A percentile compares a stretch with the other conserved stretches of the same genome.
Evolutionary conservation across 1,284 basidiomycete genomes (phyloP).

Genomic region (Phylloporus sp.): DNA sequence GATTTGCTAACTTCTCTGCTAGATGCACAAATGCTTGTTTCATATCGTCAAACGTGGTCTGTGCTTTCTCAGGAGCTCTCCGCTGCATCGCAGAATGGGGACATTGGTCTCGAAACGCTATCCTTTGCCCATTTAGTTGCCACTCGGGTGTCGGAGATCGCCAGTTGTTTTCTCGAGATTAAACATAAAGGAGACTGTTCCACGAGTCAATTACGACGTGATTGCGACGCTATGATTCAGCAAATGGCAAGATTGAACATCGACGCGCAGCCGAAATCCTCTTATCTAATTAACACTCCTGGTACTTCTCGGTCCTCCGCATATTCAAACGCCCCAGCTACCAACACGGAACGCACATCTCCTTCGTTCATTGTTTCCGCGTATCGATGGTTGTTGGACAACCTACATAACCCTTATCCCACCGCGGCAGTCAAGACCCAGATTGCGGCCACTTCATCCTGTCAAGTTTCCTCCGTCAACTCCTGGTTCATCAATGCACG

Average conservation of each 20-base stretch:
- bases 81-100: not conserved
- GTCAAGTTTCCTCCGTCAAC: conserved; percentile 37
- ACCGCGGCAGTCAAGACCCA: conserved; percentile 30
- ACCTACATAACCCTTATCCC: conserved; percentile 58
- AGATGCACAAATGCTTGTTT: not conserved
- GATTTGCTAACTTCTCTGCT: conserved; percentile 11
- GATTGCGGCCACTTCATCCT: conserved; percentile 16
- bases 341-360: fast-evolving
- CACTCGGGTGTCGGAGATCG: conserved; percentile 10
- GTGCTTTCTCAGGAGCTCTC: not conserved
- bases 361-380: not conserved
- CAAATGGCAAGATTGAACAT: conserved; percentile 9
- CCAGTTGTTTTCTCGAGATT: conserved; percentile 15
- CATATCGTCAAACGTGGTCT: conserved; percentile 10
- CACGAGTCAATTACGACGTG: not conserved
- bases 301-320: too few relatives aligned
- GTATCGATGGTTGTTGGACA: conserved; percentile 43
- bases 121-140: conserved; percentile 7
- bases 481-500: conserved; percentile 54
- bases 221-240: conserved; percentile 17
- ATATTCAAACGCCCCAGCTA: not conserved
- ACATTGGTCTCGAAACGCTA: not conserved
- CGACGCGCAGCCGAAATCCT: not conserved
- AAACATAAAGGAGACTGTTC: not conserved
- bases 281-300: not conserved